phyloP scores from a whole-genome alignment of 1,139 yeast genomes.

The Protomyces arabidopsidicola region DNA sequence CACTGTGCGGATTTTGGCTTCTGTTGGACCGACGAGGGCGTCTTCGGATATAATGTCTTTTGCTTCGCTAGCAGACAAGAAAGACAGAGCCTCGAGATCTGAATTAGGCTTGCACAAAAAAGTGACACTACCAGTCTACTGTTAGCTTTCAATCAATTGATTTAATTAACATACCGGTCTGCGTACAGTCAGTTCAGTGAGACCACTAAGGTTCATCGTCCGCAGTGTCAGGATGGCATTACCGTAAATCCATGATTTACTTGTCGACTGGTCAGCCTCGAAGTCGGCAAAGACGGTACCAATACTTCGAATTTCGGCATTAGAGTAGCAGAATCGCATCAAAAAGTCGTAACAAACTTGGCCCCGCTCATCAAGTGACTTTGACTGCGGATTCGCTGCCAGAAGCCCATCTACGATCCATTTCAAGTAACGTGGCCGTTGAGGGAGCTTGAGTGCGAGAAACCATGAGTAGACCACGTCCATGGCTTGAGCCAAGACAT shows the following conservation, averaged over 20 bases:
- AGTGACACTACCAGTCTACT: constrained; percentile 26
- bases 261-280: constrained; percentile 36
- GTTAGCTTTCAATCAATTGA: not conserved
- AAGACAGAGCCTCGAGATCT: constrained; percentile 14
- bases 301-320: constrained; percentile 46
- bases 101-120: constrained; percentile 27
- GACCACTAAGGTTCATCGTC: constrained; percentile 53
- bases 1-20: constrained; percentile 14
- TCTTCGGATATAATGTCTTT: constrained; percentile 15
- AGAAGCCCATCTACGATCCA: constrained; percentile 60
- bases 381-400: constrained; percentile 44
- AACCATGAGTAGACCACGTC: constrained; percentile 71
- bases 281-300: constrained; percentile 36
- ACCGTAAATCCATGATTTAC: constrained; percentile 61
- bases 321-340: constrained; percentile 61
- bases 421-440: constrained; percentile 56
- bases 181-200: constrained; percentile 51
- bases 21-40: constrained; percentile 19
- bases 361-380: constrained; percentile 50
- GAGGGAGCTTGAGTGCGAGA: constrained; percentile 56
- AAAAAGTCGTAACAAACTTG: constrained; percentile 66
- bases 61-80: constrained; percentile 15
- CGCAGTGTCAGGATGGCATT: constrained; percentile 55
- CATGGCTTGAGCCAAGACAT: constrained; percentile 60
- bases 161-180: constrained; percentile 57